These are phyloP conservation scores for Saturnispora zaruensis DNA, from an alignment of 805 yeast genomes.

Conservation along the genomic window DNA sequence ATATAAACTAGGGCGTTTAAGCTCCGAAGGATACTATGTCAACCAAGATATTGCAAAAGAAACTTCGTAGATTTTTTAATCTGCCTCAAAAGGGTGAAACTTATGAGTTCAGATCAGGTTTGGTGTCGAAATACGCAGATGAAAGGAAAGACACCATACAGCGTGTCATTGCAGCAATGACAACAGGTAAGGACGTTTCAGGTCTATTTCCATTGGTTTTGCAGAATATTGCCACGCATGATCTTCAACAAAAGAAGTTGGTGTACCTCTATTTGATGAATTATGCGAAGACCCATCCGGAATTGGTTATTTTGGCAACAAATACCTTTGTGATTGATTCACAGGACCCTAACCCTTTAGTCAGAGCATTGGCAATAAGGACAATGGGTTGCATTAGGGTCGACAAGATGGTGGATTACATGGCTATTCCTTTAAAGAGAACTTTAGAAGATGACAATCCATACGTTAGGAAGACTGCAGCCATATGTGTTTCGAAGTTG, in stretches of 20 bases:
- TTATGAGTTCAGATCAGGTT: constrained; percentile 80
- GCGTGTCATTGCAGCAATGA: constrained; percentile 96
- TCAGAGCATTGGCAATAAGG: constrained; percentile 90
- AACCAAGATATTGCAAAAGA: constrained; percentile 35
- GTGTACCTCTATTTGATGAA: constrained; percentile 94
- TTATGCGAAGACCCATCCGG: constrained; percentile 95
- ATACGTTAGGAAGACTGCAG: constrained; percentile 95
- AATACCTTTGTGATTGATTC: constrained; percentile 94
- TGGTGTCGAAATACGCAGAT: constrained; percentile 89
- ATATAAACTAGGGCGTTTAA: neutral
- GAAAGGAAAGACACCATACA: constrained; percentile 96
- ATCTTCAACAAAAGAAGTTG: constrained; percentile 90
- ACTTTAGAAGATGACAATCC: constrained; percentile 92
- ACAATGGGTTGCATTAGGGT: constrained; percentile 99
- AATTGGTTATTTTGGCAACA: constrained; percentile 89
- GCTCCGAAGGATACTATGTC: neutral
- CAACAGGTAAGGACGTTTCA: constrained; percentile 93
- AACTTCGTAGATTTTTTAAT: constrained; percentile 48
- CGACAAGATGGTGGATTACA: constrained; percentile 88
- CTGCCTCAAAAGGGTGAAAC: constrained; percentile 65
- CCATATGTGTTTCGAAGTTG: constrained; percentile 91
- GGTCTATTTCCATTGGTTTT: constrained; percentile 91
- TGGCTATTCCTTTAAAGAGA: constrained; percentile 80
- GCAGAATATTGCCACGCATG: constrained; percentile 95
- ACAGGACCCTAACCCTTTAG: constrained; percentile 93